phyloP scores from a whole-genome alignment of 352 stramenopile species.

The Globisporangium paroecandrum region DNA sequence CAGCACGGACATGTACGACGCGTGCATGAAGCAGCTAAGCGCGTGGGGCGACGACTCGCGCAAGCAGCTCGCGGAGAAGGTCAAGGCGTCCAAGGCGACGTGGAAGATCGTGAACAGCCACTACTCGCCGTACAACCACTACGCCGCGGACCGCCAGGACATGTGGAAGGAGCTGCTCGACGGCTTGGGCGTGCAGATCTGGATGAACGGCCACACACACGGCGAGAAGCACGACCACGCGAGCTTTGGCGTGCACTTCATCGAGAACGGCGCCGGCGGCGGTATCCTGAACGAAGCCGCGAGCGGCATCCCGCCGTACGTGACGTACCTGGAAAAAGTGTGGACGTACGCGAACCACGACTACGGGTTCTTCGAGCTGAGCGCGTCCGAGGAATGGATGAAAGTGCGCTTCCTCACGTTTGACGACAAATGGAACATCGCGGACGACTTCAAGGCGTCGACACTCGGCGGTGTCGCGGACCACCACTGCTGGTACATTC shows the following conservation, averaged over 20 bases:
- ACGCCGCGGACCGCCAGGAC: conserved; percentile 47
- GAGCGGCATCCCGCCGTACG: conserved; percentile 60
- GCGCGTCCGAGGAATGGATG: conserved; percentile 58
- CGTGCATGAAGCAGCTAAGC: conserved; percentile 62
- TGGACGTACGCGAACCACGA: conserved; percentile 63
- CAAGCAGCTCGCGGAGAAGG: conserved; percentile 43
- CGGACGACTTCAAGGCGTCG: conserved; percentile 44
- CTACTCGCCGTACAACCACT: conserved; percentile 79
- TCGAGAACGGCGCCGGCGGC: conserved; percentile 76
- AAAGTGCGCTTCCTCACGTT: conserved; percentile 70
- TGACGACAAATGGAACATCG: conserved; percentile 61
- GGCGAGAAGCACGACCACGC: conserved; percentile 76
- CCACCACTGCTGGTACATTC: conserved; percentile 81
- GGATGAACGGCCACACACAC: conserved; percentile 74
- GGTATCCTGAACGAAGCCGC: conserved; percentile 80
- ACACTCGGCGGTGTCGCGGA: conserved; percentile 48
- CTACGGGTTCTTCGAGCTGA: conserved; percentile 73
- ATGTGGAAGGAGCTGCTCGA: conserved; percentile 60
- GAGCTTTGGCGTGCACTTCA: conserved; percentile 54
- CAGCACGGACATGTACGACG: conserved; percentile 48
- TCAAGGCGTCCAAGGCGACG: conserved; percentile 57
- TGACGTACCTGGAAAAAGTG: conserved; percentile 41
- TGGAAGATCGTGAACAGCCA: conserved; percentile 88
- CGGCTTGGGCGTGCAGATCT: conserved; percentile 50
- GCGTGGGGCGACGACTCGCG: conserved; percentile 72